A percentile compares a stretch with the other conserved stretches of the same genome.
These are phyloP conservation scores for Hordeum pubiflorum DNA, from an alignment of 202 grass and related monocot species.

Conservation along the genomic window DNA sequence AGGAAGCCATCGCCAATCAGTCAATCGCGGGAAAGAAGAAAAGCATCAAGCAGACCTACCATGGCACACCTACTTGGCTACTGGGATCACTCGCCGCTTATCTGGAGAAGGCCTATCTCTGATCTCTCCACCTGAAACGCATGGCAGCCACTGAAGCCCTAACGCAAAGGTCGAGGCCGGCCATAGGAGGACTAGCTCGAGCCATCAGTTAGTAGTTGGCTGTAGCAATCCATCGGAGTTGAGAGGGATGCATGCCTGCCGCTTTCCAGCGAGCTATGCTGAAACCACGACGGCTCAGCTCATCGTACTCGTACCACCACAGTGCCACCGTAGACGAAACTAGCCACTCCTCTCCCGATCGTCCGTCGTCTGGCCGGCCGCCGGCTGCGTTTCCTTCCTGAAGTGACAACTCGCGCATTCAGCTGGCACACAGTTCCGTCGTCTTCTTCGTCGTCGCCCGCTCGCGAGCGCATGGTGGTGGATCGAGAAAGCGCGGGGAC, in stretches of 20 bases:
- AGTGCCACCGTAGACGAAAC: background rate
- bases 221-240: constrained; percentile 1
- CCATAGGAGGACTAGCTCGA: background rate
- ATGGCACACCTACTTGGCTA: background rate
- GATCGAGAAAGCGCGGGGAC: background rate
- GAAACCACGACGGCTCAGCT: background rate
- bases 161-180: background rate
- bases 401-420: background rate
- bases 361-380: background rate
- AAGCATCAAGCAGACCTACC: constrained; percentile 23
- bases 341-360: background rate
- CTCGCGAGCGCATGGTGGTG: background rate
- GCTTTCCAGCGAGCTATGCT: constrained; percentile 1
- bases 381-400: background rate
- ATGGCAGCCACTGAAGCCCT: background rate
- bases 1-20: background rate
- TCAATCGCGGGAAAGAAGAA: constrained; percentile 5
- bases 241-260: background rate
- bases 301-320: background rate
- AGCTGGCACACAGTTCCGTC: background rate
- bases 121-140: background rate
- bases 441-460: background rate
- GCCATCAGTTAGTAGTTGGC: constrained; percentile 11
- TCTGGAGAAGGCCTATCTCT: constrained; percentile 15
- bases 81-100: constrained; percentile 17